A percentile compares a stretch with the other conserved stretches of the same genome.
Evolutionary conservation across 768 basidiomycete species (phyloP).

Genomic region (Cantharellus anzutake): DNA sequence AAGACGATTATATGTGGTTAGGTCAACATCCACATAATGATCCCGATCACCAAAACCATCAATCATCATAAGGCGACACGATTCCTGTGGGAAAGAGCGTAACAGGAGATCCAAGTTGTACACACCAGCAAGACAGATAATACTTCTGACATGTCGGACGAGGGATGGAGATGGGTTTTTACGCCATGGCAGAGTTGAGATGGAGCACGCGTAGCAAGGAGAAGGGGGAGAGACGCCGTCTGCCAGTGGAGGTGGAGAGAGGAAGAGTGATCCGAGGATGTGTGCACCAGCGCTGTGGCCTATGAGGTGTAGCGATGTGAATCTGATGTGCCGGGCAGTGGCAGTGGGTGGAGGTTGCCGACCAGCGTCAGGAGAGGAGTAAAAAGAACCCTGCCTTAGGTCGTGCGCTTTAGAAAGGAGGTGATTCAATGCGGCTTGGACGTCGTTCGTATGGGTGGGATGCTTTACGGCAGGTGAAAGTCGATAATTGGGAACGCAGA

Average conservation of each 20-base stretch:
- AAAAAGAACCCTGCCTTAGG: too few relatives aligned
- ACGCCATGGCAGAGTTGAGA: too few relatives aligned
- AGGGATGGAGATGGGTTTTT: slow-evolving; percentile 13
- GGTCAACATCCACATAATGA: slow-evolving; percentile 32
- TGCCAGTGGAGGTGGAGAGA: too few relatives aligned
- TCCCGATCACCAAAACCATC: slow-evolving; percentile 34
- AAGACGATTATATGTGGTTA: slow-evolving; percentile 20
- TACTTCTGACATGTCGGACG: slow-evolving; percentile 27
- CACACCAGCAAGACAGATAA: slow-evolving; percentile 57
- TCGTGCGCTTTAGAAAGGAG: slow-evolving; percentile 15
- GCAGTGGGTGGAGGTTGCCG: too few relatives aligned
- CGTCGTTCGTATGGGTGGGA: slow-evolving; percentile 51
- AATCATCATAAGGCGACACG: slow-evolving; percentile 44
- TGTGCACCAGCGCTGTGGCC: slow-evolving; percentile 76
- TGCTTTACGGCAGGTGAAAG: slow-evolving; percentile 39
- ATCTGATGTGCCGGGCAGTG: too few relatives aligned
- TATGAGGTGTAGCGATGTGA: slow-evolving; percentile 13
- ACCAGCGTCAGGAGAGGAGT: slow-evolving; percentile 1
- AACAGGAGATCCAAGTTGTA: slow-evolving; percentile 55
- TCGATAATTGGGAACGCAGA: slow-evolving; percentile 63
- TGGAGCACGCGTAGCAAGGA: too few relatives aligned
- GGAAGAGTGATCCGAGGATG: slow-evolving; percentile 50
- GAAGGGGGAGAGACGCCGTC: slow-evolving; percentile 19
- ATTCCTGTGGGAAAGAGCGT: slow-evolving; percentile 31
- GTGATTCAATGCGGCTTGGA: slow-evolving; percentile 41